A percentile compares a stretch with the other conserved stretches of the same genome.
These are phyloP conservation scores for Ophiostoma australiae DNA, from an alignment of 2,329 filamentous ascomycete species.

Conservation along the genomic window DNA sequence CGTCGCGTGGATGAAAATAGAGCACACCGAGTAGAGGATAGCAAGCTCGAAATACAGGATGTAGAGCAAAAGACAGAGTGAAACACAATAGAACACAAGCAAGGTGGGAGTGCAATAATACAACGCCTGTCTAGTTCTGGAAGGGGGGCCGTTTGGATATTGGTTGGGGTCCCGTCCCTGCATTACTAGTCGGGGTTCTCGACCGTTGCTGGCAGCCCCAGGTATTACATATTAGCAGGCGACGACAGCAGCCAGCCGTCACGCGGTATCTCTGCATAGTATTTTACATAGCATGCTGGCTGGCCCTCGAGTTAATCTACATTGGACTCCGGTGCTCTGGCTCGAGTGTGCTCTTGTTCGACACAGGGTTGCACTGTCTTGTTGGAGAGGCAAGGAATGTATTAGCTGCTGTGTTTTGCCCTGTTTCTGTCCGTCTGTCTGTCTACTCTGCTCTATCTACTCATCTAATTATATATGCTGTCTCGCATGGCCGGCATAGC, in stretches of 20 bases:
- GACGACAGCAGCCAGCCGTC: neutral
- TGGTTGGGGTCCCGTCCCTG: slow-evolving; percentile 3
- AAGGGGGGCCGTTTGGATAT: slow-evolving; percentile 10
- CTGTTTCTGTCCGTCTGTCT: neutral
- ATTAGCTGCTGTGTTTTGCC: neutral
- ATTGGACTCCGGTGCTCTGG: slow-evolving; percentile 3
- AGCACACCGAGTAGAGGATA: neutral
- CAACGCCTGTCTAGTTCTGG: neutral
- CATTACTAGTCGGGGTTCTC: slow-evolving; percentile 7
- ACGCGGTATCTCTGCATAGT: neutral
- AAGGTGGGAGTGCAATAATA: neutral
- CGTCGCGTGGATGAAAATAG: neutral
- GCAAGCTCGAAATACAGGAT: neutral
- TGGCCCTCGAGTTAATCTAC: neutral
- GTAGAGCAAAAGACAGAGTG: neutral
- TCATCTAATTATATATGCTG: neutral
- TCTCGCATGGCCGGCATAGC: neutral
- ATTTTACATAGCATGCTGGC: too few relatives aligned
- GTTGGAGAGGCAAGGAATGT: slow-evolving; percentile 7
- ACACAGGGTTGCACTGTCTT: neutral
- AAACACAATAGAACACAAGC: neutral
- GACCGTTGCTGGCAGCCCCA: neutral
- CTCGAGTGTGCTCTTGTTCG: neutral
- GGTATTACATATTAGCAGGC: too few relatives aligned
- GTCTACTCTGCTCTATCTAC: neutral